Conservation (phyloP, 805 yeast species). For the Barnettozyma vustinii region DNA sequence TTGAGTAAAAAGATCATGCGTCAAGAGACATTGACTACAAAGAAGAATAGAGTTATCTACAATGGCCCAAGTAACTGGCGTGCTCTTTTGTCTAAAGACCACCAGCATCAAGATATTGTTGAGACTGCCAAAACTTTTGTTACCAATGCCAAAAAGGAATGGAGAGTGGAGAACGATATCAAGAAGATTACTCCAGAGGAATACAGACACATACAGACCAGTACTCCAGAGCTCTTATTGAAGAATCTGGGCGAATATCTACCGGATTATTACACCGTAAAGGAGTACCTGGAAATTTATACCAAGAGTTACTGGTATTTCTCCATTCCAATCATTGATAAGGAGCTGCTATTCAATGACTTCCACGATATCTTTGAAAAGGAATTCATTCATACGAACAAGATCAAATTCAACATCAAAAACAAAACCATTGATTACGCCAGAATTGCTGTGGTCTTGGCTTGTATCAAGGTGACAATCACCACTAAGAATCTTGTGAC, state of each 20-base stretch:
- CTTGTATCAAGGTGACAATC: slow-evolving; percentile 4
- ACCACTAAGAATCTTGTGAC: slow-evolving; percentile 6
- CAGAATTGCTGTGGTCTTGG: slow-evolving; percentile 16
- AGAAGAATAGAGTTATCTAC: slow-evolving; percentile 11
- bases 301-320: slow-evolving; percentile 15
- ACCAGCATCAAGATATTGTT: slow-evolving; percentile 5
- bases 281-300: slow-evolving; percentile 14
- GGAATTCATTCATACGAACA: slow-evolving; percentile 1
- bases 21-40: slow-evolving; percentile 7
- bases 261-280: slow-evolving; percentile 16
- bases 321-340: slow-evolving; percentile 17
- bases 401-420: slow-evolving; percentile 6
- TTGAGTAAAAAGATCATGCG: slow-evolving; percentile 5
- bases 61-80: slow-evolving; percentile 23
- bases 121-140: slow-evolving; percentile 12
- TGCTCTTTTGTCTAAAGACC: slow-evolving; percentile 9
- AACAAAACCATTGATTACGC: slow-evolving; percentile 18
- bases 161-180: slow-evolving; percentile 16
- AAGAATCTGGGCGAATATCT: slow-evolving; percentile 12
- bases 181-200: slow-evolving; percentile 7
- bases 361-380: slow-evolving; percentile 14
- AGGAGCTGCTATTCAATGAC: slow-evolving; percentile 9
- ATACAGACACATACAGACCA: slow-evolving; percentile 8
- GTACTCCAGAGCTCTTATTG: slow-evolving; percentile 12
- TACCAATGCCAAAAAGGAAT: slow-evolving; percentile 18